A percentile compares a stretch with the other conserved stretches of the same genome.
phyloP scores from a whole-genome alignment of 169 alveolate genomes.

The Plasmodium sp. region DNA sequence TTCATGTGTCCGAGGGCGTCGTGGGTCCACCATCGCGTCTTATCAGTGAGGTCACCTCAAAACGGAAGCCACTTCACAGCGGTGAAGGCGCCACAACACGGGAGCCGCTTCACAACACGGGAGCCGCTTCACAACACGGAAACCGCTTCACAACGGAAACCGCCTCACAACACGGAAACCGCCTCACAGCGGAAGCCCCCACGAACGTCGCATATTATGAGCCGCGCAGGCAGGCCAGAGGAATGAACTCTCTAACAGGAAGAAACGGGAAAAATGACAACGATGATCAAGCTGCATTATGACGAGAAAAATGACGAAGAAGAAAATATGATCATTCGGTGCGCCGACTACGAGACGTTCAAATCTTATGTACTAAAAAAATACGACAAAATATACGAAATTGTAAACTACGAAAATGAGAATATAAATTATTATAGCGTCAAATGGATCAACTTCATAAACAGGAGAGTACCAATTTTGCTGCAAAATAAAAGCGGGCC shows the following conservation, averaged over 20 bases:
- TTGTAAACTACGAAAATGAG: conserved; percentile 16
- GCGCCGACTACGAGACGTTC: conserved; percentile 72
- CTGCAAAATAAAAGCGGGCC: conserved; percentile 76
- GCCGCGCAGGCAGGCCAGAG: neutral
- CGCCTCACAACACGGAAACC: neutral
- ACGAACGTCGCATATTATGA: conserved; percentile 5
- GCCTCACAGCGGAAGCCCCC: neutral
- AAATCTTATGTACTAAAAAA: conserved; percentile 67
- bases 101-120: no score
- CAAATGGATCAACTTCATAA: conserved; percentile 68
- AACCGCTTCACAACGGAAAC: no score
- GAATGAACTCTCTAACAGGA: conserved; percentile 14
- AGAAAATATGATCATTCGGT: conserved; percentile 53
- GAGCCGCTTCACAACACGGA: no score
- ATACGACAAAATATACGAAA: conserved; percentile 35
- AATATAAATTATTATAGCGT: conserved; percentile 69
- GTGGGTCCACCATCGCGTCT: neutral
- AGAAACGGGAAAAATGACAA: conserved; percentile 51
- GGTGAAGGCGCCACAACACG: no score
- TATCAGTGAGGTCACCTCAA: neutral
- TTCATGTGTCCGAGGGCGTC: neutral
- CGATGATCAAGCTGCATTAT: conserved; percentile 39
- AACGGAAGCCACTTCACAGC: neutral
- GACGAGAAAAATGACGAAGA: conserved; percentile 72
- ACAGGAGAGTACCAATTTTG: conserved; percentile 63